phyloP scores from a whole-genome alignment of 805 yeast genomes.

The Saccharomycopsis fermentans region DNA sequence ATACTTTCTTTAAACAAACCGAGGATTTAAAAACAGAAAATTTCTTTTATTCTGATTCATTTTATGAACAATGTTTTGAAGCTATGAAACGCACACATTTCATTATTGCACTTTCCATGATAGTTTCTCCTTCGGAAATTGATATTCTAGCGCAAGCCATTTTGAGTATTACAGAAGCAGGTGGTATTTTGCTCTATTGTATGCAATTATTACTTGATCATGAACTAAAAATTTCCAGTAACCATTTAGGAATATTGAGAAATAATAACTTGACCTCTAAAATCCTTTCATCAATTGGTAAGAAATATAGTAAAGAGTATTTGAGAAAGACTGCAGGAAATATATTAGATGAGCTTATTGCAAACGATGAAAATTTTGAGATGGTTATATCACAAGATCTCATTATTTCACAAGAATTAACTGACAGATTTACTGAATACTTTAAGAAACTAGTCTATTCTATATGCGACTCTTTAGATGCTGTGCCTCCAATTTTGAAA shows the following conservation, averaged over 20 bases:
- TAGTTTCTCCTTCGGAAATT: constrained; percentile 3
- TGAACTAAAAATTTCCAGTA: constrained; percentile 20
- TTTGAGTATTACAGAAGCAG: constrained; percentile 3
- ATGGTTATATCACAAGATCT: constrained; percentile 38
- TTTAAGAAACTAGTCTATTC: constrained; percentile 47
- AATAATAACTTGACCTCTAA: constrained; percentile 64
- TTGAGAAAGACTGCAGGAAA: constrained; percentile 44
- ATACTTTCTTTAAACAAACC: constrained; percentile 5
- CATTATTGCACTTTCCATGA: constrained; percentile 29
- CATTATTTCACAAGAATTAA: constrained; percentile 30
- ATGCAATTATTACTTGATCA: constrained; percentile 5
- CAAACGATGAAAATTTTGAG: constrained; percentile 42
- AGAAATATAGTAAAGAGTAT: constrained; percentile 54
- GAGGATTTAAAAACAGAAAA: neutral
- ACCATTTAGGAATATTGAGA: constrained; percentile 51
- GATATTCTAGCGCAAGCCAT: constrained; percentile 11
- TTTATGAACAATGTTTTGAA: constrained; percentile 1
- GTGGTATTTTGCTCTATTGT: neutral
- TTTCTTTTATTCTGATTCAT: neutral
- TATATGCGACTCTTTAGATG: constrained; percentile 43
- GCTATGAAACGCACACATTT: constrained; percentile 26
- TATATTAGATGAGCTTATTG: constrained; percentile 42
- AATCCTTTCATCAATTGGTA: constrained; percentile 60
- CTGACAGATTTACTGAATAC: constrained; percentile 42
- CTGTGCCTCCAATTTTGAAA: constrained; percentile 63